Conservation (phyloP, 345 rosid genomes). For the Eucalyptus victrix region DNA sequence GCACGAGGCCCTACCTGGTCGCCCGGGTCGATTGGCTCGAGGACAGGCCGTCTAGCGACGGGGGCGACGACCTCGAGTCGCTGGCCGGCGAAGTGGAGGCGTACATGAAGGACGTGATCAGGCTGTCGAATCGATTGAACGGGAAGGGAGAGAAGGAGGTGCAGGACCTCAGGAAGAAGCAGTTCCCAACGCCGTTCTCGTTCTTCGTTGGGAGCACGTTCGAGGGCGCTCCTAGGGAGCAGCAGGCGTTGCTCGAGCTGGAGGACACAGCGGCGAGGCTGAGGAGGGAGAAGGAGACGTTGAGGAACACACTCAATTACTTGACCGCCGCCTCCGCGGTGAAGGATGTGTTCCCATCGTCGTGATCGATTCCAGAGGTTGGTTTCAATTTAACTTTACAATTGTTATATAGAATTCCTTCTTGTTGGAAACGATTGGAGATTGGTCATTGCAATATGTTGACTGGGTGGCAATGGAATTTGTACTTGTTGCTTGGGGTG, state of each 20-base stretch:
- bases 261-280: constrained; percentile 87
- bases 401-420: background rate
- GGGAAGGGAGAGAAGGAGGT: constrained; percentile 83
- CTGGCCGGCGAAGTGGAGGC: constrained; percentile 64
- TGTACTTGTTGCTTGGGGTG: background rate
- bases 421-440: background rate
- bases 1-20: constrained; percentile 78
- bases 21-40: constrained; percentile 88
- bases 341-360: constrained; percentile 85
- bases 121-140: constrained; percentile 67
- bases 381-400: background rate
- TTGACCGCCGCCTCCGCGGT: constrained; percentile 88
- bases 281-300: constrained; percentile 90
- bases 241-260: constrained; percentile 86
- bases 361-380: background rate
- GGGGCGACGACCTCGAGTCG: constrained; percentile 47
- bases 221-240: constrained; percentile 89
- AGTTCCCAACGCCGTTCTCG: constrained; percentile 90
- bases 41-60: constrained; percentile 72
- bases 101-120: constrained; percentile 85
- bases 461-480: background rate
- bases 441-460: background rate
- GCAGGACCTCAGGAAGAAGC: constrained; percentile 63
- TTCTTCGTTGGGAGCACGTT: constrained; percentile 91
- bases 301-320: constrained; percentile 88